Evolutionary conservation across 441 rosid species (phyloP).

Genomic region (Brassica hybrid): DNA sequence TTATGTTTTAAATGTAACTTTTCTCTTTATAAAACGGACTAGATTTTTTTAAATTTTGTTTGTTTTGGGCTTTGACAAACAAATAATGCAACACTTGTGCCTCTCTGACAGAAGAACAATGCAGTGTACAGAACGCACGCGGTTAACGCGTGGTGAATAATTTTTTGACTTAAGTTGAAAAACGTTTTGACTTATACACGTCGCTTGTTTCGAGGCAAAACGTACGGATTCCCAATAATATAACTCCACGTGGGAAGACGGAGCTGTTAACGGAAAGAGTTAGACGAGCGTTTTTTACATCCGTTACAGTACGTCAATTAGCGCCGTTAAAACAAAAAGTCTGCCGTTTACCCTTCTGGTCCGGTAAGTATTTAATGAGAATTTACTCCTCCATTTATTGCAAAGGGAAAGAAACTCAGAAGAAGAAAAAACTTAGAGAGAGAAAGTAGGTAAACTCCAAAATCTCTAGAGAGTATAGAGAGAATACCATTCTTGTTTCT

Average conservation of each 20-base stretch:
- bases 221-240: conserved; percentile 40
- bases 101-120: conserved; percentile 3
- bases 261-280: conserved; percentile 38
- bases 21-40: background rate
- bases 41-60: background rate
- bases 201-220: conserved; percentile 34
- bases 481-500: conserved; percentile 15
- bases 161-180: conserved; percentile 26
- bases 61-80: background rate
- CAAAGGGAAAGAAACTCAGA: conserved; percentile 31
- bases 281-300: conserved; percentile 35
- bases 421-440: conserved; percentile 23
- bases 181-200: conserved; percentile 48
- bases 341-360: conserved; percentile 48
- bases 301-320: conserved; percentile 39
- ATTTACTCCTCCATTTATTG: conserved; percentile 53
- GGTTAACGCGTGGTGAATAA: conserved; percentile 41
- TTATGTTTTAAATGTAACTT: no score
- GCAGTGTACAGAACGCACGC: conserved; percentile 38
- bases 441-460: conserved; percentile 13
- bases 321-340: conserved; percentile 34
- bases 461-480: conserved; percentile 31
- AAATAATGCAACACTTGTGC: conserved; percentile 19
- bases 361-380: conserved; percentile 48
- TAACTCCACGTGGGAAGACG: conserved; percentile 41